These are phyloP conservation scores for Zalaria sp. DNA, from an alignment of 2,329 filamentous ascomycete species.

Conservation along the genomic window DNA sequence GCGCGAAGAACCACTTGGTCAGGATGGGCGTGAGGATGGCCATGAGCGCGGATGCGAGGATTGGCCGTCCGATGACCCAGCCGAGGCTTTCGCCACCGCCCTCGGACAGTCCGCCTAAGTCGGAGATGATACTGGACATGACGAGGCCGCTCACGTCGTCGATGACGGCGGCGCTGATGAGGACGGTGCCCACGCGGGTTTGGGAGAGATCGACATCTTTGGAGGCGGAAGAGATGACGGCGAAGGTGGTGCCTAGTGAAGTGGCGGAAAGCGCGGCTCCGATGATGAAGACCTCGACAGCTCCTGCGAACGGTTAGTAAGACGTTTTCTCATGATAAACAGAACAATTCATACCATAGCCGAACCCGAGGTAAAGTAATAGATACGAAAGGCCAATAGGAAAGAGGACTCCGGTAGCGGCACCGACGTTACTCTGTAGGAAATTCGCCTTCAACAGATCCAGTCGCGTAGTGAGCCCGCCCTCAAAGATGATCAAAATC, in stretches of 20 bases:
- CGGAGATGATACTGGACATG: slow-evolving; percentile 21
- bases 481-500: slow-evolving; percentile 38
- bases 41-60: slow-evolving; percentile 12
- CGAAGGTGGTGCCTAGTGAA: slow-evolving; percentile 20
- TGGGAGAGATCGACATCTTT: slow-evolving; percentile 26
- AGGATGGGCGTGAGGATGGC: slow-evolving; percentile 10
- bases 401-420: slow-evolving; percentile 30
- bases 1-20: slow-evolving; percentile 23
- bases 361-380: slow-evolving; percentile 28
- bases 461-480: slow-evolving; percentile 31
- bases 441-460: slow-evolving; percentile 34
- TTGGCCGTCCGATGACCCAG: slow-evolving; percentile 15
- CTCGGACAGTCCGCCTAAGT: slow-evolving; percentile 10
- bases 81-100: slow-evolving; percentile 8
- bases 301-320: not conserved
- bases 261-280: slow-evolving; percentile 16
- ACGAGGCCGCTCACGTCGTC: slow-evolving; percentile 33
- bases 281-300: slow-evolving; percentile 12
- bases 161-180: slow-evolving; percentile 33
- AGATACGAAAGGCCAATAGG: slow-evolving; percentile 32
- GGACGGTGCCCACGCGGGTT: slow-evolving; percentile 29
- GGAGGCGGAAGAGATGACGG: slow-evolving; percentile 18
- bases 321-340: not conserved
- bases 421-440: slow-evolving; percentile 25
- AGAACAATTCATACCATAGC: slow-evolving; percentile 14